A percentile compares a stretch with the other conserved stretches of the same genome.
Conservation (phyloP, 805 yeast species). For the Candida boleticola region DNA sequence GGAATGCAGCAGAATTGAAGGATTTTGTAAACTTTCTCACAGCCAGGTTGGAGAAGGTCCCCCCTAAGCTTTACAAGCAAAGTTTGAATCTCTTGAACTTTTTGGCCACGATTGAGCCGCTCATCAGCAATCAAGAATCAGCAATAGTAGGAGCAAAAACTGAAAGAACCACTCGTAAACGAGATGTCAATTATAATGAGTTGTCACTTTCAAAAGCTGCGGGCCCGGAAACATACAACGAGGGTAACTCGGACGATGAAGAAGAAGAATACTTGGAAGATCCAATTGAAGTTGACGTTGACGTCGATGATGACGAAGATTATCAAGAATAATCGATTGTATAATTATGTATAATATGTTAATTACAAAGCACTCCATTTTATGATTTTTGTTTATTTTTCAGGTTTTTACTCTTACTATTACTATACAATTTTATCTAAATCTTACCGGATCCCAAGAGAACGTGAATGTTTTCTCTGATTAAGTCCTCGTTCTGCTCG, state of each 20-base stretch:
- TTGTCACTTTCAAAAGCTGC: conserved; percentile 9
- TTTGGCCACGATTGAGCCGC: conserved; percentile 24
- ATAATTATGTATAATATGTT: background rate
- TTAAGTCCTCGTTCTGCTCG: conserved; percentile 61
- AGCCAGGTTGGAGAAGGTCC: conserved; percentile 18
- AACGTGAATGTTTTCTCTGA: conserved; percentile 76
- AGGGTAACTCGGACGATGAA: conserved; percentile 8
- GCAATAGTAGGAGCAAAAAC: conserved; percentile 3
- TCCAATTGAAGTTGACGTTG: conserved; percentile 13
- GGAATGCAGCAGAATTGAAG: conserved; percentile 24
- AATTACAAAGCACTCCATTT: background rate
- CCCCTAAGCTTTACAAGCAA: conserved; percentile 26
- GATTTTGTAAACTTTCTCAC: conserved; percentile 24
- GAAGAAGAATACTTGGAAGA: conserved; percentile 20
- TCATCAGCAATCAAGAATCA: conserved; percentile 25
- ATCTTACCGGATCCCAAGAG: conserved; percentile 59
- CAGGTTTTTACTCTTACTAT: background rate
- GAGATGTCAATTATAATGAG: conserved; percentile 19
- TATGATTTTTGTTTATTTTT: background rate
- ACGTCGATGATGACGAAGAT: conserved; percentile 20
- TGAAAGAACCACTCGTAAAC: conserved; percentile 17
- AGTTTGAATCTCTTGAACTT: conserved; percentile 26
- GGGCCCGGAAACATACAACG: conserved; percentile 7
- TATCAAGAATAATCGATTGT: conserved; percentile 1
- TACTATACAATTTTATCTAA: conserved; percentile 12